Percentiles rank a stretch among this genome's conserved stretches.
phyloP scores from a whole-genome alignment of 495 filamentous ascomycete genomes.

The Melanomma pulvis-pyrius region DNA sequence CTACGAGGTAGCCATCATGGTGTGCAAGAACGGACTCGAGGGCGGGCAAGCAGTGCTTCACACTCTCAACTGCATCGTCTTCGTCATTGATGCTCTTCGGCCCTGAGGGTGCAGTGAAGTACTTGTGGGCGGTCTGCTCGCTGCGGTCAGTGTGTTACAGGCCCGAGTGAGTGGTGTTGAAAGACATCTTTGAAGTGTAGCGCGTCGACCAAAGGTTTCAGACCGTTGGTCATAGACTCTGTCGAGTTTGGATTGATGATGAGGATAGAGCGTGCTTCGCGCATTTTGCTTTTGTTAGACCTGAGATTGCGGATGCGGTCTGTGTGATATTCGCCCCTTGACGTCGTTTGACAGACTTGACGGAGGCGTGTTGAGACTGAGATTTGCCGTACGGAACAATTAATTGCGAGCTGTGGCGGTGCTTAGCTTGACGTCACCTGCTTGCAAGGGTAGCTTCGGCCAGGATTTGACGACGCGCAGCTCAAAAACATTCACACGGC shows the following conservation, averaged over 20 bases:
- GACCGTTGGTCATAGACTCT: conserved; percentile 73
- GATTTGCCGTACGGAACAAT: background rate
- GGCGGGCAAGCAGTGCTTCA: conserved; percentile 58
- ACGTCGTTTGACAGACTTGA: background rate
- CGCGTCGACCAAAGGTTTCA: conserved; percentile 65
- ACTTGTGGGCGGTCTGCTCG: conserved; percentile 54
- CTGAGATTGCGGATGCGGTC: background rate
- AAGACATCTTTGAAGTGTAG: conserved; percentile 55
- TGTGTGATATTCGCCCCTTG: conserved; percentile 12
- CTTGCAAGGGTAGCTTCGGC: background rate
- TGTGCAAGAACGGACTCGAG: conserved; percentile 54
- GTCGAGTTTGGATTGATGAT: conserved; percentile 94
- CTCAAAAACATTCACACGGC: background rate
- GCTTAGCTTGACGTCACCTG: conserved; percentile 2
- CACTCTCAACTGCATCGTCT: conserved; percentile 55
- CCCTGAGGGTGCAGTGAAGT: conserved; percentile 59
- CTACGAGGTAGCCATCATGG: conserved; percentile 79
- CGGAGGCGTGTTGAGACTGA: background rate
- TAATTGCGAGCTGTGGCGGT: conserved; percentile 13
- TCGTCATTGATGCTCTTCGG: conserved; percentile 68
- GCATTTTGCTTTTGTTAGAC: conserved; percentile 23
- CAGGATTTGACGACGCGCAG: background rate
- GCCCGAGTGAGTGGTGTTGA: conserved; percentile 21
- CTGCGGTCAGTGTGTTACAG: conserved; percentile 25
- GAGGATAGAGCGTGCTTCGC: conserved; percentile 57